These are phyloP conservation scores for Corinectria fuckeliana DNA, from an alignment of 2,329 filamentous ascomycete species.

Conservation along the genomic window DNA sequence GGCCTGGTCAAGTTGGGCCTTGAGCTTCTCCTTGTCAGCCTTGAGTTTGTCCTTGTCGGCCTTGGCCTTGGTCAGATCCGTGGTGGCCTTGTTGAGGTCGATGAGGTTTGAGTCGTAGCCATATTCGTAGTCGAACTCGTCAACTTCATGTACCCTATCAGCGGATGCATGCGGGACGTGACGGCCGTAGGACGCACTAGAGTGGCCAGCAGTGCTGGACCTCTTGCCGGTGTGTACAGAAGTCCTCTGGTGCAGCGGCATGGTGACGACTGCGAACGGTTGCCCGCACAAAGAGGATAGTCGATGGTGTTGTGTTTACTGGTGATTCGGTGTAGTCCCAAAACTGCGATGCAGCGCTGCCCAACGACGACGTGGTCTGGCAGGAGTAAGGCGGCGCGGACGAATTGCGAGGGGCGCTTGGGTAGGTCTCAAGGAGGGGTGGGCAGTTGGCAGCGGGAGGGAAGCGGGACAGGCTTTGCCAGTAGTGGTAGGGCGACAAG, in stretches of 20 bases:
- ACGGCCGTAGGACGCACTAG: conserved; percentile 30
- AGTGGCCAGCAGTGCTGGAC: conserved; percentile 28
- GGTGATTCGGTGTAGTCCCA: conserved; percentile 29
- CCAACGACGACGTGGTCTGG: conserved; percentile 40
- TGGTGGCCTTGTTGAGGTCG: conserved; percentile 39
- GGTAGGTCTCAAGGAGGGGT: conserved; percentile 23
- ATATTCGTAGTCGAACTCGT: conserved; percentile 35
- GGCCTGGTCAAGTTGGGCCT: conserved; percentile 25
- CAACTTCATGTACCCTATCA: conserved; percentile 26
- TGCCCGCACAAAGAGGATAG: conserved; percentile 28
- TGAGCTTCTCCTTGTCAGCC: conserved; percentile 39
- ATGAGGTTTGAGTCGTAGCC: conserved; percentile 34
- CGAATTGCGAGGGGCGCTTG: conserved; percentile 32
- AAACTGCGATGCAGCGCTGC: conserved; percentile 40
- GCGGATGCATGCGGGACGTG: conserved; percentile 16
- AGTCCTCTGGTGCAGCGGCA: conserved; percentile 39
- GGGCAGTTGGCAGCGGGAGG: conserved; percentile 28
- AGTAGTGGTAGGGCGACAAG: conserved; percentile 22
- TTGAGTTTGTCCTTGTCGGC: conserved; percentile 40
- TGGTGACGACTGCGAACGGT: conserved; percentile 34
- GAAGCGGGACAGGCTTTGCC: conserved; percentile 30
- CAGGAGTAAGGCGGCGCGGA: conserved; percentile 33
- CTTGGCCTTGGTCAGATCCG: conserved; percentile 38
- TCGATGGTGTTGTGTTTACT: conserved; percentile 26
- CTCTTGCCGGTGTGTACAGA: conserved; percentile 38